Percentiles rank a stretch among this genome's conserved stretches.
Evolutionary conservation across 2,329 filamentous ascomycete species (phyloP).

Genomic region (Aspergillus brasiliensis): DNA sequence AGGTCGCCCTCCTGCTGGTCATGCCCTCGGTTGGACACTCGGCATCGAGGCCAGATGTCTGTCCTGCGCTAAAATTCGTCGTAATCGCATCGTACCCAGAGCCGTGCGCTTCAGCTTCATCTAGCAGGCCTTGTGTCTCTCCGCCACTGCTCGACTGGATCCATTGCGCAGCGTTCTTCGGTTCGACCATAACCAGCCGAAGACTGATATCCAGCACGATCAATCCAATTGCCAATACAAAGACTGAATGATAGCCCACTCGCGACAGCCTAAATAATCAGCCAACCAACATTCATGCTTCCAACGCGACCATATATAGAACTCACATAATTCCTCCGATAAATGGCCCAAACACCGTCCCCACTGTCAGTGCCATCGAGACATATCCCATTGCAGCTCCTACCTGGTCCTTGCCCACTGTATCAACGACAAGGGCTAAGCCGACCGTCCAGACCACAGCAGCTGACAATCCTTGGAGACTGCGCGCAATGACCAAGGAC

Average conservation of each 20-base stretch:
- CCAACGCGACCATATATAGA: not conserved
- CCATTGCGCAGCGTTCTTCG: conserved; percentile 19
- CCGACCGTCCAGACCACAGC: conserved; percentile 65
- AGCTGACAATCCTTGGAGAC: conserved; percentile 60
- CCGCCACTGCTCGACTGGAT: conserved; percentile 2
- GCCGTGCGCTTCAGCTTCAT: not conserved
- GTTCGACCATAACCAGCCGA: conserved; percentile 62
- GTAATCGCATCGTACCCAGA: not conserved
- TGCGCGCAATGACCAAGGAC: conserved; percentile 54
- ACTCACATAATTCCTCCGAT: conserved; percentile 61
- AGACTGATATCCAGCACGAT: conserved; percentile 62
- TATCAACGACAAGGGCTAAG: conserved; percentile 61
- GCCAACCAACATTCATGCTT: not conserved
- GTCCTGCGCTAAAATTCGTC: not conserved
- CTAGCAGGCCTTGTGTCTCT: conserved; percentile 14
- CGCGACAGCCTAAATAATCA: conserved; percentile 22
- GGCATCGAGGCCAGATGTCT: not conserved
- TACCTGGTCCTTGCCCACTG: conserved; percentile 58
- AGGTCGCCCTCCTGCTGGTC: conserved; percentile 6
- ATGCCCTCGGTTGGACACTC: not conserved
- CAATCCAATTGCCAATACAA: conserved; percentile 46
- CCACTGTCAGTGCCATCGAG: conserved; percentile 58
- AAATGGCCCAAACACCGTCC: conserved; percentile 58
- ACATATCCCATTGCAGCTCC: conserved; percentile 61
- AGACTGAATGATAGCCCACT: conserved; percentile 35